These are phyloP conservation scores for Astragalus glycyphyllos DNA, from an alignment of 306 rosid genomes.

Conservation along the genomic window DNA sequence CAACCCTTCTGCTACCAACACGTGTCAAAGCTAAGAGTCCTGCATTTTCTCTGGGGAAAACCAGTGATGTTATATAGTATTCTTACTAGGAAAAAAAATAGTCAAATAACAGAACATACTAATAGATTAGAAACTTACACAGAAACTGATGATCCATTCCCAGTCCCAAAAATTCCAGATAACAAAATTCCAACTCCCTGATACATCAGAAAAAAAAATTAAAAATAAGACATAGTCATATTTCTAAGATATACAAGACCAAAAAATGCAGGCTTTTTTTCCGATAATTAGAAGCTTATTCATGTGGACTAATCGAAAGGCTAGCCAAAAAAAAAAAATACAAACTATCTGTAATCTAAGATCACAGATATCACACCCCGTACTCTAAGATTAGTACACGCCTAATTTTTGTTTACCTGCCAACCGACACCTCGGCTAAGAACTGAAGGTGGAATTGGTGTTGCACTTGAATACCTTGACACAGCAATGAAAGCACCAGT, in stretches of 20 bases:
- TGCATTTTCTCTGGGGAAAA: constrained; percentile 75
- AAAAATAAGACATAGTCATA: constrained; percentile 1
- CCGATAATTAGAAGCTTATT: too few relatives aligned
- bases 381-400: too few relatives aligned
- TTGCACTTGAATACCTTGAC: constrained; percentile 91
- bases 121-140: constrained; percentile 65
- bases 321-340: too few relatives aligned
- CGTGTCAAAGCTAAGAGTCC: constrained; percentile 94
- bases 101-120: constrained; percentile 1
- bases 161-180: constrained; percentile 93
- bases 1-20: constrained; percentile 96
- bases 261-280: too few relatives aligned
- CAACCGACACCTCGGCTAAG: constrained; percentile 98
- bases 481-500: constrained; percentile 87
- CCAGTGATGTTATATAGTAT: background rate
- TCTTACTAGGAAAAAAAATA: constrained; percentile 11
- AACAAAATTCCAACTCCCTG: constrained; percentile 92
- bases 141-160: constrained; percentile 89
- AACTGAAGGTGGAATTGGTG: constrained; percentile 87
- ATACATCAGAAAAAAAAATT: constrained; percentile 31
- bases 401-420: constrained; percentile 66
- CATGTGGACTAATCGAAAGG: too few relatives aligned
- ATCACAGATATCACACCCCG: too few relatives aligned
- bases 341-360: too few relatives aligned
- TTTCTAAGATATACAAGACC: too few relatives aligned